phyloP scores from a whole-genome alignment of 1,284 basidiomycete species.

The Laetiporus sulphureus region DNA sequence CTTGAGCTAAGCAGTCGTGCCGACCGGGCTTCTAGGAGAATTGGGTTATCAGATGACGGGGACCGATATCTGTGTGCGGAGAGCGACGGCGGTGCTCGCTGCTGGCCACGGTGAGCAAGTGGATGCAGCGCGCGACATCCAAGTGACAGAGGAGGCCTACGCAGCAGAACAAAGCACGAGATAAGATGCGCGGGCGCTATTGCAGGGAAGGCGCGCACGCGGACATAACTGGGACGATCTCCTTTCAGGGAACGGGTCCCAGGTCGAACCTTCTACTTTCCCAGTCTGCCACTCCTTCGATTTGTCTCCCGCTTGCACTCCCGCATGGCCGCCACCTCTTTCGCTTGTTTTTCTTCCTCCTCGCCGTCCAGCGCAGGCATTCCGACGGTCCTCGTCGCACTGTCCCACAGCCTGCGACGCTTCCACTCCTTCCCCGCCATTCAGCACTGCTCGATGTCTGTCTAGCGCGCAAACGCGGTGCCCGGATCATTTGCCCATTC shows the following conservation, averaged over 20 bases:
- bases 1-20: constrained; percentile 7
- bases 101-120: too few species aligned
- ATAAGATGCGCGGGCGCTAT: neutral
- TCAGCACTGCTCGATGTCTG: too few species aligned
- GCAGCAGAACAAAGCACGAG: neutral
- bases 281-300: too few species aligned
- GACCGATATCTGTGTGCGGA: neutral
- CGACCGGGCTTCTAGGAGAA: constrained; percentile 3
- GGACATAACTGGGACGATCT: constrained; percentile 8
- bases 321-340: constrained; percentile 1
- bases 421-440: too few species aligned
- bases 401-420: neutral
- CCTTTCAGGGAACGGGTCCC: neutral
- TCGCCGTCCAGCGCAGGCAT: too few species aligned
- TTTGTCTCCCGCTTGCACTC: neutral
- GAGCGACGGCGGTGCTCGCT: neutral
- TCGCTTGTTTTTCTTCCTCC: neutral
- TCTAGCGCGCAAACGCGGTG: too few species aligned
- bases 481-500: constrained; percentile 5
- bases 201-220: constrained; percentile 1
- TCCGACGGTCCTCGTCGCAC: neutral
- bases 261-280: neutral
- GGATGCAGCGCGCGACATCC: too few species aligned
- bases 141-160: neutral
- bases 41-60: constrained; percentile 3